phyloP scores from a whole-genome alignment of 2,329 filamentous ascomycete genomes.

The Cadophora luteo-olivacea region DNA sequence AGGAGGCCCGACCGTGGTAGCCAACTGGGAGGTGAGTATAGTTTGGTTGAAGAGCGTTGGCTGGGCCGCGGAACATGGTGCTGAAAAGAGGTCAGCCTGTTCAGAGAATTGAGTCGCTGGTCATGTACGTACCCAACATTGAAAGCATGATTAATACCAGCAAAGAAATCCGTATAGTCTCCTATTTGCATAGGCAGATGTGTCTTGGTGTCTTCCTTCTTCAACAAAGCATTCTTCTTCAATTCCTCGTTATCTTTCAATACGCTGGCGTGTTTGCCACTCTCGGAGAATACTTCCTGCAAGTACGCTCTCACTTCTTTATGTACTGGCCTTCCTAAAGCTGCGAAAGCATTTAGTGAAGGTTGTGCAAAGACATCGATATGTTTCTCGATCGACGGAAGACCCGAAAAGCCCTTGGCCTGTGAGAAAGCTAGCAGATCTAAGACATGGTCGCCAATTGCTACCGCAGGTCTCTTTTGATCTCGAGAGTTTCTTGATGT shows the following conservation, averaged over 20 bases:
- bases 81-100: slow-evolving; percentile 48
- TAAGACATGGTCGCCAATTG: slow-evolving; percentile 71
- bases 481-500: slow-evolving; percentile 53
- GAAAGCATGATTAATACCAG: slow-evolving; percentile 79
- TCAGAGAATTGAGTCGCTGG: neutral
- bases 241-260: slow-evolving; percentile 67
- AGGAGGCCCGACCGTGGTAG: slow-evolving; percentile 81
- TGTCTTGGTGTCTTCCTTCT: slow-evolving; percentile 63
- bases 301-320: slow-evolving; percentile 72
- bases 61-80: slow-evolving; percentile 73
- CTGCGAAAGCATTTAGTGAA: slow-evolving; percentile 76
- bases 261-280: slow-evolving; percentile 64
- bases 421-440: slow-evolving; percentile 68
- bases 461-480: slow-evolving; percentile 64
- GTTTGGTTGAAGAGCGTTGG: slow-evolving; percentile 79
- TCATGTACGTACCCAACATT: slow-evolving; percentile 48
- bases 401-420: slow-evolving; percentile 62
- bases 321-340: slow-evolving; percentile 71
- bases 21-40: slow-evolving; percentile 83
- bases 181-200: slow-evolving; percentile 80
- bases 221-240: slow-evolving; percentile 63
- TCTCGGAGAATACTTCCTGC: slow-evolving; percentile 67
- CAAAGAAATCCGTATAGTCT: slow-evolving; percentile 88
- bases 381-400: slow-evolving; percentile 59
- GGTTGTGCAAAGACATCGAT: slow-evolving; percentile 67